Base-by-base conservation (phyloP, 495 filamentous ascomycete genomes). In the Penicillium chermesinum region DNA sequence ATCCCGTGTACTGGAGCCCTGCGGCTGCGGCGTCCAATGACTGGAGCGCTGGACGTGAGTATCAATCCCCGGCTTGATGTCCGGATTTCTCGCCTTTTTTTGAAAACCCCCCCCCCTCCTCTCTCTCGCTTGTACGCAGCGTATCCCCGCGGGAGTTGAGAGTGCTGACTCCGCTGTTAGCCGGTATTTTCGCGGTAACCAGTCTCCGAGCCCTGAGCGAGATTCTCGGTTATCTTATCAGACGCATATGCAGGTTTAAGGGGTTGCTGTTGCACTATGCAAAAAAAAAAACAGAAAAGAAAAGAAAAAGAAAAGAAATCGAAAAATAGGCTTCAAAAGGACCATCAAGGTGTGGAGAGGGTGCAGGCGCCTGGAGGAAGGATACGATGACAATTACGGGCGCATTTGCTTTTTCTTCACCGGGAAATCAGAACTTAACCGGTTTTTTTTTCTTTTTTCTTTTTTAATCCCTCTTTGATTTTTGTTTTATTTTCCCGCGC, bases 21-120 rank as follows among this genome's bases (percentile, higher is more conserved):
- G 59, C 59, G 59, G 59, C 50, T 59, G 55, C 55, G 55, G 59
- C 53, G 53, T 55, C 59, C 59, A 62, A 62, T 62, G 56, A 54
- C 41, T 46, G 45, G 17, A 34, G 27, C 45, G 52, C 52, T 44
- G 46, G 47, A 52, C 52, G 44, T 13, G 54, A 10, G 25, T 62
- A 59, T 59, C 38, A 51, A 54, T 58, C 50, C 55, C 55, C 49
- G 52, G 36, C 7, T 15, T 27, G 22, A 20, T 40, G 37, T 44
- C 47, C 58, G 52, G 58, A 56, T 40, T 38, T 49, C 47, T 55
- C 58, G 55, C 50, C 51, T 34, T 27, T 22, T 22, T n/a, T n/a
- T n/a, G n/a, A n/a, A n/a, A n/a, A n/a, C n/a, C n/a, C n/a, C n/a
- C n/a, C n/a, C n/a, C n/a, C n/a, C n/a, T n/a, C n/a, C n/a, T n/a